A percentile compares a stretch with the other conserved stretches of the same genome.
These are phyloP conservation scores for Tribonema minus DNA, from an alignment of 108 stramenopile species.

Conservation along the genomic window DNA sequence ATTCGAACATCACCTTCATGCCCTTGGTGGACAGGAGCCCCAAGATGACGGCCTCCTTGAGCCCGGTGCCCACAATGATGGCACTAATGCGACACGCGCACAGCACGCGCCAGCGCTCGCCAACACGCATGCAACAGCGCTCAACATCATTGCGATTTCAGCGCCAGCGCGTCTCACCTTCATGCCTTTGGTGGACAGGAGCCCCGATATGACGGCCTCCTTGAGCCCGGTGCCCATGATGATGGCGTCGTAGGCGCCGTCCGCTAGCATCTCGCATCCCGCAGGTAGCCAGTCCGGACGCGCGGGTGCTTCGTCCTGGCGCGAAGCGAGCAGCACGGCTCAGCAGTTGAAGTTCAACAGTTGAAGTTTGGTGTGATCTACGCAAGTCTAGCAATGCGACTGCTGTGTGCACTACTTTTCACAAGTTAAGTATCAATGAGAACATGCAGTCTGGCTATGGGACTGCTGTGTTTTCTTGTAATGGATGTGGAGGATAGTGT, in stretches of 20 bases:
- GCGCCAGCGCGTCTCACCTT: slow-evolving; percentile 43
- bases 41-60: slow-evolving; percentile 96
- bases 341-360: no score
- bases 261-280: slow-evolving; percentile 87
- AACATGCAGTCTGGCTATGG: no score
- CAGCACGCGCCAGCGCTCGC: background rate
- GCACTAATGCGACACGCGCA: slow-evolving; percentile 24
- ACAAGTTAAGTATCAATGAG: no score
- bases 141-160: no score
- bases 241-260: slow-evolving; percentile 98
- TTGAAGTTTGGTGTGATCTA: no score
- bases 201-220: slow-evolving; percentile 94
- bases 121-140: no score
- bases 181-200: slow-evolving; percentile 81
- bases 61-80: slow-evolving; percentile 95
- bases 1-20: slow-evolving; percentile 66
- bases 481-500: no score
- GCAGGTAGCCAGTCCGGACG: slow-evolving; percentile 40
- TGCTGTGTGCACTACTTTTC: no score
- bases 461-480: no score
- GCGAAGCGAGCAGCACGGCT: no score
- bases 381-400: no score
- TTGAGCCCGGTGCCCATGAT: slow-evolving; percentile 96
- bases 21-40: slow-evolving; percentile 85
- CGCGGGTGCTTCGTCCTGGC: no score